Base-by-base conservation (phyloP, 2,329 filamentous ascomycete species). In the Lomentospora prolificans region DNA sequence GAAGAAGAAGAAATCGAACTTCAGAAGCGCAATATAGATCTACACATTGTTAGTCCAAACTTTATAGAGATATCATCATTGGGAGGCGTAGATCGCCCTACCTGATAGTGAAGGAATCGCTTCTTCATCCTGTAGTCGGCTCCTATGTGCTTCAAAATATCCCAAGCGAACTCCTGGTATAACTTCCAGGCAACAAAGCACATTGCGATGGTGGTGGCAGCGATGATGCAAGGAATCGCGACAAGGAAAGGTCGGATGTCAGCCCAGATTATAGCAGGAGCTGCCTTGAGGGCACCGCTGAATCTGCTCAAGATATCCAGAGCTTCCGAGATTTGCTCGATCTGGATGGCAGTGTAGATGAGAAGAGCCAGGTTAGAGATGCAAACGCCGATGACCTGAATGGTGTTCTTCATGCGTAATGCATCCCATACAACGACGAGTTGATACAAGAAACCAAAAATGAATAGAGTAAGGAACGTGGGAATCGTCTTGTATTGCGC, bases 1-100 rank as follows among this genome's bases (percentile, higher is more conserved):
- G 79, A 99, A 99, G 78, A 99, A 97, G 83, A 99, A 99, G 73
- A 99, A 97, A 73, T 99, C 94, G 70, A 99, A 99, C 72, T 99
- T 99, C 61, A 99, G 80, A 9, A 99, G 81, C 36, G 94, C 90
- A 65, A 99, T 96, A 72, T 96, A 99, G 69, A 99, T 91, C 91
- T 96, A 60, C 4, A 27, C 8, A 5, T 6, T n/a, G 36, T 46
- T 46, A 54, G 52, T 7, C 10, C 19, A 25, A n/a, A 14, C 33
- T 8, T n/a, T 53, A 14, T 6, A 14, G 22, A 14, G 24, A 7
- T n/a, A 44, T 8, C n/a, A n/a, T 12, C 17, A 3, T 6, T 30
- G 22, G n/a, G 9, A n/a, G 14, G 36, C 48, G 6, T 33, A 28
- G 24, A 17, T 25, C 60, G 55, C 65, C 76, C 54, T 75, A 95